A percentile compares a stretch with the other conserved stretches of the same genome.
Evolutionary conservation across 495 filamentous ascomycete species (phyloP).

Genomic region (Cryomyces minteri): DNA sequence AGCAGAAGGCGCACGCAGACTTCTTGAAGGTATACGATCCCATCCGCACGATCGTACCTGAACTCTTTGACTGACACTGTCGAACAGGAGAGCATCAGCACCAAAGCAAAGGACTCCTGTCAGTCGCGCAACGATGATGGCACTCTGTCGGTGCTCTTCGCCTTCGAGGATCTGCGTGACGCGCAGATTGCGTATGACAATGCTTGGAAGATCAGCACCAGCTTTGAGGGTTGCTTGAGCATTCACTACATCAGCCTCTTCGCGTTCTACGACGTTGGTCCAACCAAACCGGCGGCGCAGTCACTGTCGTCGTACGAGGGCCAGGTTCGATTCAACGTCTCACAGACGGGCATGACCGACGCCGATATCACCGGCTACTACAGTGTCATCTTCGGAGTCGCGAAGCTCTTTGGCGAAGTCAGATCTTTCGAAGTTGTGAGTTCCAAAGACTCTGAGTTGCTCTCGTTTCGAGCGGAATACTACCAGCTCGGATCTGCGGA

Average conservation of each 20-base stretch:
- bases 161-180: slow-evolving; percentile 9
- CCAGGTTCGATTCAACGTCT: slow-evolving; percentile 4
- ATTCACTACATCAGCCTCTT: neutral
- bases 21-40: too few relatives aligned
- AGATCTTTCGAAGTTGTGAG: neutral
- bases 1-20: too few relatives aligned
- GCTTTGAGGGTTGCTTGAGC: neutral
- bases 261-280: neutral
- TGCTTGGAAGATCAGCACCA: neutral
- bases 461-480: slow-evolving; percentile 9
- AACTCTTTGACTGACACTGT: too few relatives aligned
- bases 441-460: neutral
- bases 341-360: neutral
- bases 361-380: neutral
- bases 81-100: too few relatives aligned
- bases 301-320: slow-evolving; percentile 4
- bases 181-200: neutral
- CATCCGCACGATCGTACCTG: too few relatives aligned
- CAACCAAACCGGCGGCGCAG: neutral
- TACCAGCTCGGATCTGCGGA: slow-evolving; percentile 1
- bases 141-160: neutral
- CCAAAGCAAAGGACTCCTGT: too few relatives aligned
- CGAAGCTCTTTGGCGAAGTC: slow-evolving; percentile 4
- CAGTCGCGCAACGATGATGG: too few relatives aligned
- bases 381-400: slow-evolving; percentile 1